Percentiles rank a stretch among this genome's conserved stretches.
Evolutionary conservation across 148 eudicot genomes (phyloP).

Genomic region (Diospyros kaki): DNA sequence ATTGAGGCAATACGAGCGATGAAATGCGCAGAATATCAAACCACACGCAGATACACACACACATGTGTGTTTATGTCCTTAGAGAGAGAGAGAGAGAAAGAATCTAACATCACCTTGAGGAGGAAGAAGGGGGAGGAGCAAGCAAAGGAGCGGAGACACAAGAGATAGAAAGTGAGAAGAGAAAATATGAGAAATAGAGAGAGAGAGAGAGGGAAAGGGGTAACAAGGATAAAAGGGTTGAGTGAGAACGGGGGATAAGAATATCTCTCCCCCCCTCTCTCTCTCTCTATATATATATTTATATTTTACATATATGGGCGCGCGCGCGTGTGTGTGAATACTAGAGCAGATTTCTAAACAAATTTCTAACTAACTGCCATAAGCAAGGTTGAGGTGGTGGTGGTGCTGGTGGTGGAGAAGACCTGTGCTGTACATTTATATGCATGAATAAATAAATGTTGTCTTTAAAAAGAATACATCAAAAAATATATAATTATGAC

Average conservation of each 20-base stretch:
- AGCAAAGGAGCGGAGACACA: slow-evolving; percentile 21
- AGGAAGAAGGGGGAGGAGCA: slow-evolving; percentile 32
- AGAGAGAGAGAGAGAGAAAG: slow-evolving; percentile 27
- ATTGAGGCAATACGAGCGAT: background rate
- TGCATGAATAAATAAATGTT: background rate
- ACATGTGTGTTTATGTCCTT: background rate
- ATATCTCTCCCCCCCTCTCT: slow-evolving; percentile 13
- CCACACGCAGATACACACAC: background rate
- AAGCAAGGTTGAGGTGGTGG: background rate
- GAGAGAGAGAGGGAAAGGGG: slow-evolving; percentile 5
- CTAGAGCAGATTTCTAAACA: background rate
- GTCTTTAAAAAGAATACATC: background rate
- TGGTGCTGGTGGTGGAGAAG: background rate
- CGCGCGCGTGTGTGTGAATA: no score
- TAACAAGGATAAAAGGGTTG: slow-evolving; percentile 9
- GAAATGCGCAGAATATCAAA: slow-evolving; percentile 10
- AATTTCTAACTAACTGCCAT: background rate
- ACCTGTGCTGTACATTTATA: no score
- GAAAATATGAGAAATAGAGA: slow-evolving; percentile 11
- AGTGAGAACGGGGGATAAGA: slow-evolving; percentile 48
- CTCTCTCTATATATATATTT: background rate
- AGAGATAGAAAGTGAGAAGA: slow-evolving; percentile 11
- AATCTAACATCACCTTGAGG: slow-evolving; percentile 38
- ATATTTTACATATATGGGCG: background rate
- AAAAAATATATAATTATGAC: background rate